phyloP scores from a whole-genome alignment of 2,329 filamentous ascomycete species.

The Ophiosphaerella herpotricha region DNA sequence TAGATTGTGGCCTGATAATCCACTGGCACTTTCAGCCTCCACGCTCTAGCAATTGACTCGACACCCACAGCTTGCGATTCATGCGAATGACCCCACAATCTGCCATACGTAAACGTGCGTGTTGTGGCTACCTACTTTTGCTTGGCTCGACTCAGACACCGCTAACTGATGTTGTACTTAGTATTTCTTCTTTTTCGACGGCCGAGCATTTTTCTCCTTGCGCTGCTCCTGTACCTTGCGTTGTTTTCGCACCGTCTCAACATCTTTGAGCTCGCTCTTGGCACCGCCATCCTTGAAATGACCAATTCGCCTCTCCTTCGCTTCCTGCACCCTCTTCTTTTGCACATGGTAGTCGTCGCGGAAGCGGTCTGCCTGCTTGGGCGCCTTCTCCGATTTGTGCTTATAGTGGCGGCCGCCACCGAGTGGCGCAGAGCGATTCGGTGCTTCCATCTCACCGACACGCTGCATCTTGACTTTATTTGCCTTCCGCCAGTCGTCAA shows the following conservation, averaged over 20 bases:
- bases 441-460: constrained; percentile 77
- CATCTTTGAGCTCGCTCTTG: constrained; percentile 79
- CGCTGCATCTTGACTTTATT: constrained; percentile 81
- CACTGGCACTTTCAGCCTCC: too few species aligned
- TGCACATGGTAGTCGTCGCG: constrained; percentile 87
- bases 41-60: not conserved
- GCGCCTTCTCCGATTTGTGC: constrained; percentile 85
- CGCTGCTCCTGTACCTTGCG: constrained; percentile 76
- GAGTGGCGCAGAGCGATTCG: constrained; percentile 29
- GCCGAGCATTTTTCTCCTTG: constrained; percentile 86
- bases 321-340: constrained; percentile 87
- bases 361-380: constrained; percentile 91
- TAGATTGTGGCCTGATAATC: constrained; percentile 12
- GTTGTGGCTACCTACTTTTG: constrained; percentile 10
- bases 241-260: constrained; percentile 83
- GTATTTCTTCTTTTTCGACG: constrained; percentile 63
- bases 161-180: constrained; percentile 25
- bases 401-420: constrained; percentile 66
- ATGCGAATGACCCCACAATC: not conserved
- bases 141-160: constrained; percentile 10
- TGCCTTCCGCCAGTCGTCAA: constrained; percentile 87
- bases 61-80: constrained; percentile 1
- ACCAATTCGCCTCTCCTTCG: constrained; percentile 80
- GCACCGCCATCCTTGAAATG: constrained; percentile 72
- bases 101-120: not conserved